phyloP scores from a whole-genome alignment of 2,329 filamentous ascomycete species.

The Tolypocladium ovalisporum region DNA sequence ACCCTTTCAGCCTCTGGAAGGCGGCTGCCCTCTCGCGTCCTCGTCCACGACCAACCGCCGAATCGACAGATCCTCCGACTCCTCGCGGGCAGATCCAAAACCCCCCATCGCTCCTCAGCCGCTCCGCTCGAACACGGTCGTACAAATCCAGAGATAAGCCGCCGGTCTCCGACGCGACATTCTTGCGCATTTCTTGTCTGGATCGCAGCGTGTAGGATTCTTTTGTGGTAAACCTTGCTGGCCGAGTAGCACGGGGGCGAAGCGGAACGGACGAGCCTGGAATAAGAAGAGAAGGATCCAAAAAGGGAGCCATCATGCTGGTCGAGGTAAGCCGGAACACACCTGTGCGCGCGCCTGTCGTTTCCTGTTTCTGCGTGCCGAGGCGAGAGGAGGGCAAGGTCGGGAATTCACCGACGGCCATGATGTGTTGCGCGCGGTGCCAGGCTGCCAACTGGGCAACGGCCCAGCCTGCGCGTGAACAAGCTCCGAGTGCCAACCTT shows the following conservation, averaged over 20 bases:
- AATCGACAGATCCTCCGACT: slow-evolving; percentile 1
- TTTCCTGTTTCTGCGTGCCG: background rate
- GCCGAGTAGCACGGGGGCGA: background rate
- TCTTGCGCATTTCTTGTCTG: background rate
- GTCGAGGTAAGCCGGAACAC: slow-evolving; percentile 21
- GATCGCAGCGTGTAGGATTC: slow-evolving; percentile 1
- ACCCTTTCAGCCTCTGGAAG: background rate
- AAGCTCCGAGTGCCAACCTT: background rate
- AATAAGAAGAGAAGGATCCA: slow-evolving; percentile 6
- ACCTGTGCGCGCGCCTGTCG: background rate
- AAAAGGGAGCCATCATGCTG: slow-evolving; percentile 18
- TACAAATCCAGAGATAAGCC: background rate
- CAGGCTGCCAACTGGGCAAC: background rate
- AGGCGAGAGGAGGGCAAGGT: background rate
- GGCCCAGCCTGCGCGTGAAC: background rate
- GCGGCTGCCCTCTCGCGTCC: background rate
- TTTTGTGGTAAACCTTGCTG: background rate
- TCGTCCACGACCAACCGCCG: background rate
- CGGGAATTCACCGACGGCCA: background rate
- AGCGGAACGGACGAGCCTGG: background rate
- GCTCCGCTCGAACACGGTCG: slow-evolving; percentile 3
- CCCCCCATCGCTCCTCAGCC: slow-evolving; percentile 3
- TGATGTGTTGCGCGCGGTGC: background rate
- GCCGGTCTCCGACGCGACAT: background rate
- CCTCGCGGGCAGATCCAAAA: background rate